These are phyloP conservation scores for Dioscorea cayenensis DNA, from an alignment of 116 monocot genomes.

Conservation along the genomic window DNA sequence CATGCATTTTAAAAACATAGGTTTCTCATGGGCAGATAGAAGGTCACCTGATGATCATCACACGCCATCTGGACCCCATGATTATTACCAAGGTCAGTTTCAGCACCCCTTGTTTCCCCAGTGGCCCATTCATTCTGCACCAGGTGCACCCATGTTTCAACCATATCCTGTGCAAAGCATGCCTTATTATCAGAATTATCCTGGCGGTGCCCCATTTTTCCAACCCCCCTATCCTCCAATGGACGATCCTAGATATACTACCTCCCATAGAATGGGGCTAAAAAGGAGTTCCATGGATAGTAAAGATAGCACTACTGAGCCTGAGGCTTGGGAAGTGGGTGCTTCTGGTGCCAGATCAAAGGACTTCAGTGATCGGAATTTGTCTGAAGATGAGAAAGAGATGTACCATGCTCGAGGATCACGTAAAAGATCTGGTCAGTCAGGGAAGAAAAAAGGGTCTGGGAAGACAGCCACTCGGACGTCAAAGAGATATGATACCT, in stretches of 20 bases:
- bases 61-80: constrained; percentile 22
- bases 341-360: constrained; percentile 18
- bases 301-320: constrained; percentile 37
- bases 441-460: constrained; percentile 59
- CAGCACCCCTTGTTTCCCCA: constrained; percentile 63
- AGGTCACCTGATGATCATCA: constrained; percentile 39
- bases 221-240: constrained; percentile 51
- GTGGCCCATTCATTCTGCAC: constrained; percentile 73
- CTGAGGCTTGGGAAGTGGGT: constrained; percentile 17
- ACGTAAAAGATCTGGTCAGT: constrained; percentile 35
- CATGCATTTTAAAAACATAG: background rate
- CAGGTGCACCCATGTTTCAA: constrained; percentile 44
- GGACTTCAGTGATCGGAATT: constrained; percentile 29
- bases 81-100: constrained; percentile 66
- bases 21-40: constrained; percentile 25
- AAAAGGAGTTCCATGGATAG: constrained; percentile 55
- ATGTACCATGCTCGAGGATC: constrained; percentile 29
- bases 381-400: constrained; percentile 48
- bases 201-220: constrained; percentile 46
- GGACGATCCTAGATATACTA: constrained; percentile 56
- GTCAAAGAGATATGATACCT: constrained; percentile 48
- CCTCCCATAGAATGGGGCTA: constrained; percentile 12
- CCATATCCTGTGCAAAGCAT: constrained; percentile 72
- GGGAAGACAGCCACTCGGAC: constrained; percentile 67
- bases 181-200: constrained; percentile 84